Base-by-base conservation (phyloP, 202 grass and related monocot genomes). In the Panicum virgatum region DNA sequence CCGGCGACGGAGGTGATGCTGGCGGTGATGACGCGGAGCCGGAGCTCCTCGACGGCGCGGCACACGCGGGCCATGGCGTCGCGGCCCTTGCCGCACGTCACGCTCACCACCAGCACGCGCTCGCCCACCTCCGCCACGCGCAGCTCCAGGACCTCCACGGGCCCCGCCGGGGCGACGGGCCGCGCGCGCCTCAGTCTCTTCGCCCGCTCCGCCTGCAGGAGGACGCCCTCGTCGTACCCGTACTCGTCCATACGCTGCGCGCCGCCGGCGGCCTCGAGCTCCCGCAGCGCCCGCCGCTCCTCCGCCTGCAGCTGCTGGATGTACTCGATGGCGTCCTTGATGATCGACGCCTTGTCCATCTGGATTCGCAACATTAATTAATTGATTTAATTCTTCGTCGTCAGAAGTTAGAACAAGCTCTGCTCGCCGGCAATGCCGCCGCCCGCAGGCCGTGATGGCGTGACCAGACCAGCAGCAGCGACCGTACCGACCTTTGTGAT, bases 61-160 rank as follows among this genome's bases (percentile, higher is more conserved):
- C 92, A 91, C 47, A 98, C 69, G 27, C 87, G 87, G 34, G 84
- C 82, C 96, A 98, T 96, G 84, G 89, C 66, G 60, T 91, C 89
- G 10, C 86, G 82, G 22, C 89, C 85, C 76, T 93, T 98, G 61
- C 87, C 75, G 85, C 92, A 98, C 19, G 90, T 90, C 60, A 98
- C 81, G 84, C 85, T 96, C 40, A 96, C 84, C 9, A 92, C 80
- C 66, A 93, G 85, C 68, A 91, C 82, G 52, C 83, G 89, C 29
- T 98, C 84, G 11, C 87, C 89, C 7, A 90, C 78, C 80, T 95
- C 80, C 42, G 83, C 88, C 53, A 98, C 90, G n/a, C 83, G 85
- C 3, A 98, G 86, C 96, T 98, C 88, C 20, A 85, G 66, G 0
- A 82, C 67, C 73, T 89, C 79, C 58, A 89, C 64, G 5, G 87